Evolutionary conservation across 371 early-diverging fungal species (phyloP).

Genomic region (Actinomucor elegans): DNA sequence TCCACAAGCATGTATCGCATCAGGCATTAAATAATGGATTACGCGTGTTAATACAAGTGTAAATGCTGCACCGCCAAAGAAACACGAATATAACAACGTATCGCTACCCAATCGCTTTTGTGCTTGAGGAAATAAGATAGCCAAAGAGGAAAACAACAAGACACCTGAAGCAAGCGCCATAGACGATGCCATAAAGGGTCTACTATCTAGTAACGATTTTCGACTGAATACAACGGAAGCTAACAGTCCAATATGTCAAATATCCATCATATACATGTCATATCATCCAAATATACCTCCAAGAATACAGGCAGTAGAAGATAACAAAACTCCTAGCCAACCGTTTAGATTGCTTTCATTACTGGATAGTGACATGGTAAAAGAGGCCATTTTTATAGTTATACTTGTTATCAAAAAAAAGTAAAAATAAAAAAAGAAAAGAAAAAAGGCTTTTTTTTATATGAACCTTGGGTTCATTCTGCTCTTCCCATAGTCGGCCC

Average conservation of each 20-base stretch:
- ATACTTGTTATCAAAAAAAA: not conserved
- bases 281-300: slow-evolving; percentile 38
- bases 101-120: slow-evolving; percentile 24
- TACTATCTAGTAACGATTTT: slow-evolving; percentile 26
- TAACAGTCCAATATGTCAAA: slow-evolving; percentile 6
- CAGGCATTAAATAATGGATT: slow-evolving; percentile 36
- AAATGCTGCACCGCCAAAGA: slow-evolving; percentile 31
- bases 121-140: slow-evolving; percentile 38
- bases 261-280: too few species aligned
- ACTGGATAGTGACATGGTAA: too few species aligned
- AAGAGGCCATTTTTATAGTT: not conserved
- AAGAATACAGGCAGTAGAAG: slow-evolving; percentile 33
- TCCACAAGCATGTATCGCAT: slow-evolving; percentile 45
- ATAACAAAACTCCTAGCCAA: slow-evolving; percentile 38
- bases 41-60: slow-evolving; percentile 32
- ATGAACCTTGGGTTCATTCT: too few species aligned
- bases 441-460: not conserved
- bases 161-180: slow-evolving; percentile 48
- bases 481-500: too few species aligned
- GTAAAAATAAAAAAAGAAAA: not conserved
- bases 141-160: slow-evolving; percentile 37
- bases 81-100: slow-evolving; percentile 26
- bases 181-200: slow-evolving; percentile 32
- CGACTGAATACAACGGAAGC: slow-evolving; percentile 29
- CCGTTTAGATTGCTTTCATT: slow-evolving; percentile 16